Evolutionary conservation across 2,329 filamentous ascomycete genomes (phyloP), one percentile per base, ranked within the genome.

Genomic region (Fusarium newnesense): DNA sequence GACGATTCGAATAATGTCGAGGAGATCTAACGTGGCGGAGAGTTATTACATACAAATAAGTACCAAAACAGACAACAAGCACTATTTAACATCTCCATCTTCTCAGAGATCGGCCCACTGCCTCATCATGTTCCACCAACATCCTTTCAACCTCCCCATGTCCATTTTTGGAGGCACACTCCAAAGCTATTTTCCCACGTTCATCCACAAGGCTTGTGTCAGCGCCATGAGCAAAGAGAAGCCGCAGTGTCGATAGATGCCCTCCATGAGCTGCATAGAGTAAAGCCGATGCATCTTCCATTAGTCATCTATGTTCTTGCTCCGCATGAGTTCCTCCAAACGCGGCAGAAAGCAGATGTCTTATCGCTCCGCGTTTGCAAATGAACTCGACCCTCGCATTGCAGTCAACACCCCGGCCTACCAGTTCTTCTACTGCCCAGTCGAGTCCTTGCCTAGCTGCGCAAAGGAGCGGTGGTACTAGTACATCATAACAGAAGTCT

Each of bases 161-260:
- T 28, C 11, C n/a, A 4, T 4, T 5, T 19, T 19, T 7, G 28
- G 0, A 9, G 1, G 44, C 19, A 1, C 19, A 30, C 9, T 10
- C 26, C 4, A 47, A 3, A n/a, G 26, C 18, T 5, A 19, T 47
- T 5, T 10, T 10, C 5, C 9, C 12, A 16, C 5, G 0, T 10
- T 30, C 19, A 7, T 30, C 26, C 1, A 21, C 8, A 47, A 47
- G 9, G 12, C 19, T 10, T 7, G 9, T 47, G 6, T 47, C 26
- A 4, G 44, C 19, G 4, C 26, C 44, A 4, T 46, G 0, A 4
- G 44, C 44, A 16, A 47, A 9, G 7, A 47, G 44, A 21, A 30
- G 5, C 5, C 43, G 24, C 7, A 19, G 0, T 28, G 24, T 46
- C 1, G 24, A 46, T 46, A 13, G 0, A 6, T 28, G 5, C 2